Evolutionary conservation across 2,329 filamentous ascomycete species (phyloP).

Genomic region (Xylariomycetidae sp.): DNA sequence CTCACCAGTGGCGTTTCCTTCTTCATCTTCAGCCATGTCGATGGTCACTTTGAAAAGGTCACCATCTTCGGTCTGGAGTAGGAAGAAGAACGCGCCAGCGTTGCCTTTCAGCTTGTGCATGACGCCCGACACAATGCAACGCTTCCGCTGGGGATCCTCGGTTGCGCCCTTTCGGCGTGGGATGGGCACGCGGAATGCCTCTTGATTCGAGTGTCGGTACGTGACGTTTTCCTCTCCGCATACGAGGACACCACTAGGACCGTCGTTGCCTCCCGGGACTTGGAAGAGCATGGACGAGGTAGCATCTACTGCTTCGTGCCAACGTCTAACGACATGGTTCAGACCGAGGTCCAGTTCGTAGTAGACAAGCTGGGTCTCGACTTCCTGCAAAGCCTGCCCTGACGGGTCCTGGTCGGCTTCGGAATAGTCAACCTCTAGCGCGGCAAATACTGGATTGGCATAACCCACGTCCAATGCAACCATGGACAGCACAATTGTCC

Average conservation of each 20-base stretch:
- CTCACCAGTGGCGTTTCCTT: conserved; percentile 72
- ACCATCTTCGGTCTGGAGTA: conserved; percentile 94
- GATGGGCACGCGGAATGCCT: conserved; percentile 81
- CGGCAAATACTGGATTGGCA: conserved; percentile 93
- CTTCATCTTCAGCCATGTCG: conserved; percentile 78
- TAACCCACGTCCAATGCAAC: conserved; percentile 92
- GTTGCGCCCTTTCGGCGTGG: conserved; percentile 80
- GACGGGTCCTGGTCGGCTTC: conserved; percentile 88
- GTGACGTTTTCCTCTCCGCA: conserved; percentile 93
- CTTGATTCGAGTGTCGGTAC: conserved; percentile 94
- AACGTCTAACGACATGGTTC: conserved; percentile 95
- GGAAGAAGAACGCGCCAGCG: conserved; percentile 88
- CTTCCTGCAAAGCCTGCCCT: conserved; percentile 71
- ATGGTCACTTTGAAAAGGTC: conserved; percentile 96
- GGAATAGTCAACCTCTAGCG: conserved; percentile 87
- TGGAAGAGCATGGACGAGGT: conserved; percentile 88
- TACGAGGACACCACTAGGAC: conserved; percentile 89
- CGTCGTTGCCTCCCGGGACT: conserved; percentile 88
- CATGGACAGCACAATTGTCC: conserved; percentile 82
- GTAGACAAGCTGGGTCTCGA: conserved; percentile 90
- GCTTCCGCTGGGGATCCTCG: conserved; percentile 87
- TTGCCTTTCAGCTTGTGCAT: conserved; percentile 90
- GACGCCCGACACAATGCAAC: conserved; percentile 81
- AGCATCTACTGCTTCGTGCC: conserved; percentile 89
- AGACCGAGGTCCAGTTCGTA: conserved; percentile 95